phyloP scores from a whole-genome alignment of 352 stramenopile genomes.

The Pythium myriotylum region DNA sequence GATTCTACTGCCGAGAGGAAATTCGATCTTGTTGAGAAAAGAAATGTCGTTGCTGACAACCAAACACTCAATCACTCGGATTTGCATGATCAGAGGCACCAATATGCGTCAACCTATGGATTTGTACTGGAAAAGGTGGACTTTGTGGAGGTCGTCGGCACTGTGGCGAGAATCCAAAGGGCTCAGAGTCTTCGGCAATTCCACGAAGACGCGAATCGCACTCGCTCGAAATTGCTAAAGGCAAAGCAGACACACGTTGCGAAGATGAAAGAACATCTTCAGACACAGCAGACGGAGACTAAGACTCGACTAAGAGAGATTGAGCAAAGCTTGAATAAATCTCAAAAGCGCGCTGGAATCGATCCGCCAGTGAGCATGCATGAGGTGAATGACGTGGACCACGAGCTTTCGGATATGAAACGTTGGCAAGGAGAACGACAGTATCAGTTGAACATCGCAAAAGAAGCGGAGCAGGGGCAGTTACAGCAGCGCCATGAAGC shows the following conservation, averaged over 20 bases:
- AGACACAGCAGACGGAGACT: conserved; percentile 17
- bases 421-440: conserved; percentile 17
- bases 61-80: not conserved
- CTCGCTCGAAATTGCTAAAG: conserved; percentile 5
- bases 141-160: conserved; percentile 27
- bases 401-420: conserved; percentile 5
- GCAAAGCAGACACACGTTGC: conserved; percentile 6
- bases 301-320: conserved; percentile 10
- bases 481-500: conserved; percentile 3
- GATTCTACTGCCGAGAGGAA: not conserved
- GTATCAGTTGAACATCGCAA: not conserved
- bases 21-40: not conserved
- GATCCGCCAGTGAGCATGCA: not conserved
- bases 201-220: conserved; percentile 17
- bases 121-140: not conserved
- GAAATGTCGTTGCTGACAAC: no score
- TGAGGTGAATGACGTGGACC: not conserved
- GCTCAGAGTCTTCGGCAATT: conserved; percentile 20
- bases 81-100: conserved; percentile 4
- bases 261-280: conserved; percentile 8
- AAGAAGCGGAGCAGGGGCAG: conserved; percentile 1
- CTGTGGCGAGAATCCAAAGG: conserved; percentile 7
- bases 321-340: not conserved
- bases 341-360: no score
- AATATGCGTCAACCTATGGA: conserved; percentile 12